Evolutionary conservation across 2,329 filamentous ascomycete species (phyloP).

Genomic region (Botryotinia calthae): DNA sequence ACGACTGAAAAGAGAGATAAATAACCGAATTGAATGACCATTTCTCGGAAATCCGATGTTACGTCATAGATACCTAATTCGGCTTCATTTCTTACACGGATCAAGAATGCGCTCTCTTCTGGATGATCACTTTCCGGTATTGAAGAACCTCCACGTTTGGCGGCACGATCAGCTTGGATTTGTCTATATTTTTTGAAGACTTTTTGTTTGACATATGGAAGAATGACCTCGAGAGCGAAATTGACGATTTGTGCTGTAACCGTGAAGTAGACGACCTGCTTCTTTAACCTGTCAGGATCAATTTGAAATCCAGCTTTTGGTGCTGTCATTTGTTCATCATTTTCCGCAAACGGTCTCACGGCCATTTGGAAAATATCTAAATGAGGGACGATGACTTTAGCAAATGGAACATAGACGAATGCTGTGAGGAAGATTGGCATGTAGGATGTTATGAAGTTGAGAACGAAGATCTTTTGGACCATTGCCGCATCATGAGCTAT

Average conservation of each 20-base stretch:
- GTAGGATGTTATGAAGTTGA: conserved; percentile 97
- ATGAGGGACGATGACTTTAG: conserved; percentile 76
- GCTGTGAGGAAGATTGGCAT: conserved; percentile 88
- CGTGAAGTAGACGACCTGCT: conserved; percentile 94
- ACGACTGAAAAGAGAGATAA: conserved; percentile 87
- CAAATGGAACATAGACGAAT: conserved; percentile 93
- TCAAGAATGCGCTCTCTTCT: conserved; percentile 78
- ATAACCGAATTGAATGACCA: conserved; percentile 85
- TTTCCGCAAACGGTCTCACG: conserved; percentile 71
- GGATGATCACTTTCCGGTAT: conserved; percentile 57
- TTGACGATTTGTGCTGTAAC: conserved; percentile 91
- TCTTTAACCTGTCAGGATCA: conserved; percentile 77
- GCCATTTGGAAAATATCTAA: conserved; percentile 77
- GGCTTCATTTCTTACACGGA: conserved; percentile 78
- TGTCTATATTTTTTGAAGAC: conserved; percentile 77
- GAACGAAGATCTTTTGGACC: conserved; percentile 88
- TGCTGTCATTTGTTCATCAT: conserved; percentile 64
- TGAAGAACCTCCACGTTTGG: conserved; percentile 48
- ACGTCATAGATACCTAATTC: conserved; percentile 85
- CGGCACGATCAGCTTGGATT: conserved; percentile 60
- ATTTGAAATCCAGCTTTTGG: conserved; percentile 68
- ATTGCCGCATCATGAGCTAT: conserved; percentile 76
- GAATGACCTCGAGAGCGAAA: conserved; percentile 77
- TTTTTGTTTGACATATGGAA: conserved; percentile 80
- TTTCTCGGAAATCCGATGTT: conserved; percentile 85